Base-by-base conservation (phyloP, 2,329 filamentous ascomycete genomes). In the Cladobotryum protrusum region DNA sequence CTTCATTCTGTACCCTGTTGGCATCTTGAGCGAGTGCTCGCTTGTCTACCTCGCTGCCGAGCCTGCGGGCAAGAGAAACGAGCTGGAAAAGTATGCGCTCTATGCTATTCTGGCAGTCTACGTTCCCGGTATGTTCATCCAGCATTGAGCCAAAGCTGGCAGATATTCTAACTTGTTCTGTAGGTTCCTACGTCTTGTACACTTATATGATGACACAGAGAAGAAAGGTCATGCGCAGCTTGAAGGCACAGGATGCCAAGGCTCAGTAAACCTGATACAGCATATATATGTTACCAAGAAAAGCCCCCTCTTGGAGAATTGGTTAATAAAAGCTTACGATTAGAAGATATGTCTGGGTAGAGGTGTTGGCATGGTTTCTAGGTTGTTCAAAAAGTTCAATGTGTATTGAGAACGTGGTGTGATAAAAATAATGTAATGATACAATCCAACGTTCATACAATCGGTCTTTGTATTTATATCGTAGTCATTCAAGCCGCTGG, bases 171-270 rank as follows among this genome's bases (percentile, higher is more conserved):
- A 54, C 40, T 29, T 20, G 1, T 6, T 11, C 2, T 35, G 1
- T 18, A 72, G 86, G 89, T 73, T 63, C 87, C 4, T 95, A 93
- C 62, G 79, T 95, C 49, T 71, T 97, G 51, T 97, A 93, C 66
- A 89, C 87, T 18, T 87, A 99, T 70, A 97, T 99, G 93, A 88
- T 97, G 76, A 77, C 78, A 54, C 93, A 99, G 77, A 78, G 92
- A 59, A 78, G 81, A 57, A 95, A 89, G 78, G 81, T 92, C 48
- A 74, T 89, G 73, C 79, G 81, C 48, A 79, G 76, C 37, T 79
- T 83, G 63, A 80, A 78, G 68, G 60, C 65, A 24, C 61, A 73
- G 57, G 63, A 70, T 43, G 60, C 61, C 43, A 75, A 77, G 63
- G 71, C 71, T 11, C 65, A 72, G 58, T 74, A 60, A 52, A 40